These are phyloP conservation scores for Gossypioides kirkii DNA, from an alignment of 345 rosid species.

Conservation along the genomic window DNA sequence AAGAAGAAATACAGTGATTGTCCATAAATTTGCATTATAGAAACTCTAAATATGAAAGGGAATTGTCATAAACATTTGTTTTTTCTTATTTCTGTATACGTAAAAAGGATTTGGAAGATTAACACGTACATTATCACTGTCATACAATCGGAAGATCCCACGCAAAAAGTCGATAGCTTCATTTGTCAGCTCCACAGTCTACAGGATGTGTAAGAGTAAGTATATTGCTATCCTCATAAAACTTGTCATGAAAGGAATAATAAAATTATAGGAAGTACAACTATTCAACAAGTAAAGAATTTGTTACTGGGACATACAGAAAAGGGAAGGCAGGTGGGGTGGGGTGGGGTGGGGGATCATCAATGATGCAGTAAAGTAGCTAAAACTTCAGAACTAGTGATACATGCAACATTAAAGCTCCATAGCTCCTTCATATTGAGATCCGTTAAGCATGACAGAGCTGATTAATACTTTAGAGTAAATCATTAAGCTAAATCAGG, in stretches of 20 bases:
- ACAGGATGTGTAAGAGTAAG: slow-evolving; percentile 20
- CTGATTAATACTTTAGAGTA: background rate
- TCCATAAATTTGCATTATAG: background rate
- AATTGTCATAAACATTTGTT: background rate
- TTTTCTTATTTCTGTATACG: background rate
- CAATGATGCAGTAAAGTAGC: slow-evolving; percentile 8
- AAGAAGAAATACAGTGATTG: slow-evolving; percentile 6
- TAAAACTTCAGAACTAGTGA: background rate
- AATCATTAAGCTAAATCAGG: background rate
- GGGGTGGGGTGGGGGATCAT: background rate
- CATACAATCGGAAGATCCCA: slow-evolving; percentile 60
- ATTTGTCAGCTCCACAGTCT: slow-evolving; percentile 70
- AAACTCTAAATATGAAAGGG: background rate
- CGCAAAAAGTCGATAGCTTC: slow-evolving; percentile 57
- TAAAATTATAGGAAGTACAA: background rate
- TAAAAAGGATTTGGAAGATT: background rate
- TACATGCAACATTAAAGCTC: background rate
- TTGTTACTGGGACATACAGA: background rate
- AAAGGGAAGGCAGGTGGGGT: background rate
- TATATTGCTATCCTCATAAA: background rate
- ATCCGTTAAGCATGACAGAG: background rate
- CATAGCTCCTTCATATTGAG: slow-evolving; percentile 3
- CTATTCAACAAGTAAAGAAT: background rate
- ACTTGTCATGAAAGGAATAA: background rate
- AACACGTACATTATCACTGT: slow-evolving; percentile 59